Evolutionary conservation across 2,329 filamentous ascomycete species (phyloP).

Genomic region (Alternaria gaisen): DNA sequence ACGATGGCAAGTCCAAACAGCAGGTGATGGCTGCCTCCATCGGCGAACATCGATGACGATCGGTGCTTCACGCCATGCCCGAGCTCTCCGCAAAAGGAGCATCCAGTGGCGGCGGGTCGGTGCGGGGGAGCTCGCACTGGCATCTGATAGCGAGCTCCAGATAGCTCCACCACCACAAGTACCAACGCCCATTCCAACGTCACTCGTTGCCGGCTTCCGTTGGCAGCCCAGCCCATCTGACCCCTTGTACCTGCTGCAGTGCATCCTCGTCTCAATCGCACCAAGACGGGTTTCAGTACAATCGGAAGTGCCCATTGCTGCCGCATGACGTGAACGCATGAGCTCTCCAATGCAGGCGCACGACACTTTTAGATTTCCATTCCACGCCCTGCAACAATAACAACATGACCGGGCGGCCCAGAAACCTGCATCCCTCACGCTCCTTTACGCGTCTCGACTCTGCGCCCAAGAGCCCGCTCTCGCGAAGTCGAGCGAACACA

Average conservation of each 20-base stretch:
- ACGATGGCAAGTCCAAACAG: not conserved
- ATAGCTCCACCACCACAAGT: not conserved
- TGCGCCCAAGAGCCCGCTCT: slow-evolving; percentile 42
- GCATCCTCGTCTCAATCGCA: not conserved
- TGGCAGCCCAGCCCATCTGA: not conserved
- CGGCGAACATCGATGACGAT: slow-evolving; percentile 22
- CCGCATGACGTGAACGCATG: slow-evolving; percentile 45
- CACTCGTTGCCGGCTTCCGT: slow-evolving; percentile 1
- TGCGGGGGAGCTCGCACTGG: slow-evolving; percentile 14
- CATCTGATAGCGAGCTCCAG: slow-evolving; percentile 11
- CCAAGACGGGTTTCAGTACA: slow-evolving; percentile 2
- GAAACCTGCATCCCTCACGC: slow-evolving; percentile 53
- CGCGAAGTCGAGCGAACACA: slow-evolving; percentile 58
- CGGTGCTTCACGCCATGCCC: slow-evolving; percentile 14
- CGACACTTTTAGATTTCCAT: slow-evolving; percentile 27
- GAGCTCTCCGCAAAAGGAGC: not conserved
- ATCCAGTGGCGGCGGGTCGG: slow-evolving; percentile 3
- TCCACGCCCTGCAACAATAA: slow-evolving; percentile 14
- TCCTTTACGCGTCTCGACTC: slow-evolving; percentile 62
- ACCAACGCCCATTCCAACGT: not conserved
- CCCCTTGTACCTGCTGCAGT: not conserved
- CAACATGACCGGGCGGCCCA: slow-evolving; percentile 45
- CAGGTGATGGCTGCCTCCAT: not conserved
- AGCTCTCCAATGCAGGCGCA: slow-evolving; percentile 40
- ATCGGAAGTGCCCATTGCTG: slow-evolving; percentile 6